phyloP scores from a whole-genome alignment of 2,329 filamentous ascomycete species.

The Pezicula rhizophila region DNA sequence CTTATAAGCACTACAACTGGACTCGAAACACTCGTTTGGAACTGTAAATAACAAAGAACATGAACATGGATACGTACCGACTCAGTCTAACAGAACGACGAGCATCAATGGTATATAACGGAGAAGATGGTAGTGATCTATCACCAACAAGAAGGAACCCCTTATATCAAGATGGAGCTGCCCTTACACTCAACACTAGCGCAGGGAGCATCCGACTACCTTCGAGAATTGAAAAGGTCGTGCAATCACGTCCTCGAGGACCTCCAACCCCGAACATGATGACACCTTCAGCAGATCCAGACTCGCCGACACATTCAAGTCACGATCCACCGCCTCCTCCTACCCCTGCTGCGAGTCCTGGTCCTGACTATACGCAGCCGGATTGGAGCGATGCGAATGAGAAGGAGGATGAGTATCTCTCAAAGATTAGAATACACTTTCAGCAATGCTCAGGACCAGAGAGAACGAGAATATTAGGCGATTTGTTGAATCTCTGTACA shows the following conservation, averaged over 20 bases:
- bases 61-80: conserved; percentile 30
- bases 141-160: conserved; percentile 19
- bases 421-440: conserved; percentile 76
- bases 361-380: conserved; percentile 52
- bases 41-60: not conserved
- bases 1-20: no score
- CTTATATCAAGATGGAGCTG: conserved; percentile 12
- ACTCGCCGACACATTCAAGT: conserved; percentile 32
- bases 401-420: conserved; percentile 75
- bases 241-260: conserved; percentile 46
- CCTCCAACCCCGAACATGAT: conserved; percentile 63
- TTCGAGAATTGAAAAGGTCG: conserved; percentile 48
- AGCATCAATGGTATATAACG: conserved; percentile 45
- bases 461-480: conserved; percentile 75
- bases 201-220: conserved; percentile 28
- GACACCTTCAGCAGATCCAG: conserved; percentile 57
- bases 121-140: conserved; percentile 39
- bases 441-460: conserved; percentile 69
- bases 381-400: conserved; percentile 75
- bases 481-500: conserved; percentile 88
- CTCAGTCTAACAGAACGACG: conserved; percentile 57
- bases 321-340: conserved; percentile 53
- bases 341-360: conserved; percentile 59
- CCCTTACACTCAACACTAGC: conserved; percentile 43
- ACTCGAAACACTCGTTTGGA: not conserved